Conservation (phyloP, 1,284 basidiomycete species). For the Leccinum ambiguum region DNA sequence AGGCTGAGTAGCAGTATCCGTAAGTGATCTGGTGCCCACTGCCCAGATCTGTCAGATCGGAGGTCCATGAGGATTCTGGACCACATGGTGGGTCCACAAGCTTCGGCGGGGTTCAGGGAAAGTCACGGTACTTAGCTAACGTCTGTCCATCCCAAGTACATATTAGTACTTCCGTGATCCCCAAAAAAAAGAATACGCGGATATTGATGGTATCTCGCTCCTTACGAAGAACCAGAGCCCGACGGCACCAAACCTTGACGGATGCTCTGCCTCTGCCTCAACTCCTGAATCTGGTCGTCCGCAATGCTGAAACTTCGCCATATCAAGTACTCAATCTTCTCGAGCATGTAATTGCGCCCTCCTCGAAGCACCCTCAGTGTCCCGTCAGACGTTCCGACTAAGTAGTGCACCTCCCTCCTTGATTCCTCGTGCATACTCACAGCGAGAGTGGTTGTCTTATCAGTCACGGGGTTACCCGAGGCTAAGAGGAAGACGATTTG, state of each 20-base stretch:
- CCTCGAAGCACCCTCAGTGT: slow-evolving; percentile 2
- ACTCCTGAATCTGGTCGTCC: slow-evolving; percentile 10
- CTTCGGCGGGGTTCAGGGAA: neutral
- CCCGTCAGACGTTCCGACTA: slow-evolving; percentile 5
- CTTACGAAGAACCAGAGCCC: slow-evolving; percentile 5
- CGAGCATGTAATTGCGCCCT: slow-evolving; percentile 12
- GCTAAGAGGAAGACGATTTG: slow-evolving; percentile 12
- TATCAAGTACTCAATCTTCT: slow-evolving; percentile 16
- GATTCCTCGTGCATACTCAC: neutral
- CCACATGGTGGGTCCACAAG: neutral
- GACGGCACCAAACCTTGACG: neutral
- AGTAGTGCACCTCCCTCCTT: neutral
- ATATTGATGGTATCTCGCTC: neutral
- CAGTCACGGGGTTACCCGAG: too few relatives aligned
- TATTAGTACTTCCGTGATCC: neutral
- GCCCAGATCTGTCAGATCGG: neutral
- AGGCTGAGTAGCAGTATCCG: neutral
- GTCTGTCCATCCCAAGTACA: neutral
- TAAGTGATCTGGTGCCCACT: neutral
- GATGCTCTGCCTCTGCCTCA: neutral
- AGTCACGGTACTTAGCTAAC: too few relatives aligned
- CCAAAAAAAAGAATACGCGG: neutral
- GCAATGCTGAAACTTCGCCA: slow-evolving; percentile 15
- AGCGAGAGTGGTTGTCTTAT: too few relatives aligned
- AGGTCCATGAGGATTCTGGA: neutral